Conservation (phyloP, 805 yeast species). For the Candida nanaspora region DNA sequence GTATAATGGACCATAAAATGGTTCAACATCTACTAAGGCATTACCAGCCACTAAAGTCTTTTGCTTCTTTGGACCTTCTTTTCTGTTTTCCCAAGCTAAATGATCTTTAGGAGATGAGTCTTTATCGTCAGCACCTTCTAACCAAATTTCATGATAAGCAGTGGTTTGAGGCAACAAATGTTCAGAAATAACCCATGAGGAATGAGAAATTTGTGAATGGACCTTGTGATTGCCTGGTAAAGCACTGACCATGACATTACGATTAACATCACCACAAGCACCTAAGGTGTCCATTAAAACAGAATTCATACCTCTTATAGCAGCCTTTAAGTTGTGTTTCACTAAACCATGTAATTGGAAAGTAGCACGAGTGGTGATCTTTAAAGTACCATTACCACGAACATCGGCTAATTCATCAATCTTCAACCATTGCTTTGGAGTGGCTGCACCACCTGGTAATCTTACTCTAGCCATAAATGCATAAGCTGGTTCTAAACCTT, state of each 20-base stretch:
- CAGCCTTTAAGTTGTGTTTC: constrained; percentile 80
- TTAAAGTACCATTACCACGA: constrained; percentile 89
- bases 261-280: constrained; percentile 97
- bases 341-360: constrained; percentile 94
- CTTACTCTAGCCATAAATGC: constrained; percentile 96
- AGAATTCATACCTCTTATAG: constrained; percentile 89
- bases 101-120: constrained; percentile 61
- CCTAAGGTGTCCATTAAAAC: constrained; percentile 90
- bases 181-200: constrained; percentile 66
- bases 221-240: constrained; percentile 77
- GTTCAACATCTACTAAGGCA: constrained; percentile 77
- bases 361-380: constrained; percentile 94
- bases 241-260: constrained; percentile 93
- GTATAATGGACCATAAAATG: constrained; percentile 73
- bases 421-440: constrained; percentile 83
- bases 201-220: constrained; percentile 63
- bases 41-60: constrained; percentile 83
- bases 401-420: constrained; percentile 75
- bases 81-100: constrained; percentile 55
- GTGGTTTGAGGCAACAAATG: constrained; percentile 84
- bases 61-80: constrained; percentile 72
- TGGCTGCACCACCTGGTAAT: constrained; percentile 86
- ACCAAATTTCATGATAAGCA: constrained; percentile 96
- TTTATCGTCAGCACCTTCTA: constrained; percentile 72
- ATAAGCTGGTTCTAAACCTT: constrained; percentile 92